A percentile compares a stretch with the other conserved stretches of the same genome.
These are phyloP conservation scores for Limtongia smithiae DNA, from an alignment of 805 yeast species.

Conservation along the genomic window DNA sequence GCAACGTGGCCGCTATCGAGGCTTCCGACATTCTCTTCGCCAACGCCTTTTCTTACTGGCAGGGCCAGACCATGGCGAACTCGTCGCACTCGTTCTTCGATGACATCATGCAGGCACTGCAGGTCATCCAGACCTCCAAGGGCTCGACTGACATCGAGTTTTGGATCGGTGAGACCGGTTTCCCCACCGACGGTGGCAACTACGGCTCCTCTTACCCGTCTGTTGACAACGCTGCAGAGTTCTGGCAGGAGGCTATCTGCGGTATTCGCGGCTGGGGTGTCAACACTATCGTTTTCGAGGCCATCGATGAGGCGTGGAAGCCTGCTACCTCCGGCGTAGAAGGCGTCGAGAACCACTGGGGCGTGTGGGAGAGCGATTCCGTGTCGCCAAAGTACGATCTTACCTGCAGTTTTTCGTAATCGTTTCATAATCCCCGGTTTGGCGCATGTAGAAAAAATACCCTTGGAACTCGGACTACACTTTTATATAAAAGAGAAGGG, in stretches of 20 bases:
- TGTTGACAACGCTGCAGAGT: constrained; percentile 66
- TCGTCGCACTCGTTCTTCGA: constrained; percentile 90
- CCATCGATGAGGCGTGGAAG: constrained; percentile 95
- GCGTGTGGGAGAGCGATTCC: constrained; percentile 61
- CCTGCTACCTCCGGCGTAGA: constrained; percentile 81
- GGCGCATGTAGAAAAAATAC: not conserved
- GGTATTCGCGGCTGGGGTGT: constrained; percentile 95
- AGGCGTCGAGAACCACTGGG: constrained; percentile 90
- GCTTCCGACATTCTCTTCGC: constrained; percentile 85
- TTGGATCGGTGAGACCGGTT: constrained; percentile 94
- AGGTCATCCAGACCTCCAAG: constrained; percentile 77
- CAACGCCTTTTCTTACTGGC: constrained; percentile 98
- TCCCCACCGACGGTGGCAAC: constrained; percentile 87
- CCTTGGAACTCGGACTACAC: too few relatives aligned
- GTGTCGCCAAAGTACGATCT: constrained; percentile 21
- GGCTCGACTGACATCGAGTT: constrained; percentile 82
- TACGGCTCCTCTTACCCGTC: constrained; percentile 67
- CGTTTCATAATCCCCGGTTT: not conserved
- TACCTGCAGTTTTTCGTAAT: constrained; percentile 10
- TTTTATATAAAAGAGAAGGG: too few relatives aligned
- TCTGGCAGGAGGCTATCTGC: constrained; percentile 87
- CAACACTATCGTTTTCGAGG: constrained; percentile 89
- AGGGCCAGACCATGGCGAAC: constrained; percentile 82
- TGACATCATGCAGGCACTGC: constrained; percentile 96
- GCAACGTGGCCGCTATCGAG: constrained; percentile 62